These are phyloP conservation scores for Rhizopus delemar DNA, from an alignment of 371 early-diverging fungal genomes.

Conservation along the genomic window DNA sequence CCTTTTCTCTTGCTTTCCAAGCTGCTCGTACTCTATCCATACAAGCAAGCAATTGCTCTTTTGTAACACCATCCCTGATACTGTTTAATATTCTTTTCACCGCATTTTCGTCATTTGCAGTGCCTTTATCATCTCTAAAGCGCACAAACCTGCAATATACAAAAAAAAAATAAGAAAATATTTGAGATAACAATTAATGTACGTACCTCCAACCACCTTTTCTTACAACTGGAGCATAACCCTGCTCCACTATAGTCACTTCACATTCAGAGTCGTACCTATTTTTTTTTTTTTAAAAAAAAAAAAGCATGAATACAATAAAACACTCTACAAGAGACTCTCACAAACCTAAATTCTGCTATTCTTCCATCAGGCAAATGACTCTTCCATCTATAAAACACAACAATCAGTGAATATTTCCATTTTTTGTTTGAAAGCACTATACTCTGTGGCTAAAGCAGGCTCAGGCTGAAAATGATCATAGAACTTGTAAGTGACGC, in stretches of 20 bases:
- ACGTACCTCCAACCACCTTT: slow-evolving; percentile 64
- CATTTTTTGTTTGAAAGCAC: neutral
- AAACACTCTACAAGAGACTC: neutral
- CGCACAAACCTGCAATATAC: slow-evolving; percentile 55
- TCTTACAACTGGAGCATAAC: slow-evolving; percentile 58
- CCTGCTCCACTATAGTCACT: slow-evolving; percentile 62
- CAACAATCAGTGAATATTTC: neutral
- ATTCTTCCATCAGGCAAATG: slow-evolving; percentile 66
- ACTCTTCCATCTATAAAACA: slow-evolving; percentile 59
- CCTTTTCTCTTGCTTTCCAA: slow-evolving; percentile 65
- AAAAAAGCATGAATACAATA: neutral
- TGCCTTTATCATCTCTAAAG: slow-evolving; percentile 69
- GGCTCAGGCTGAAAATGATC: slow-evolving; percentile 71
- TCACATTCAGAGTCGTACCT: slow-evolving; percentile 62
- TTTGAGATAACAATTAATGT: neutral
- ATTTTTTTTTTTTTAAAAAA: no score
- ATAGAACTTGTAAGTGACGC: slow-evolving; percentile 56
- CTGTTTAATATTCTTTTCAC: slow-evolving; percentile 56
- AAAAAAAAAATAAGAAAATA: neutral
- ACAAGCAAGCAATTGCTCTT: slow-evolving; percentile 44
- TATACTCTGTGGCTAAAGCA: slow-evolving; percentile 51
- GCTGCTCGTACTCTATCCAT: slow-evolving; percentile 60
- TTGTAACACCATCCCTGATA: slow-evolving; percentile 58
- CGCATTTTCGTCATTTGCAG: slow-evolving; percentile 64
- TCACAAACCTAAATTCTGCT: slow-evolving; percentile 57